Evolutionary conservation across 1,284 basidiomycete species (phyloP), one percentile per base, ranked within the genome.

Genomic region (Boletus holoroseus): DNA sequence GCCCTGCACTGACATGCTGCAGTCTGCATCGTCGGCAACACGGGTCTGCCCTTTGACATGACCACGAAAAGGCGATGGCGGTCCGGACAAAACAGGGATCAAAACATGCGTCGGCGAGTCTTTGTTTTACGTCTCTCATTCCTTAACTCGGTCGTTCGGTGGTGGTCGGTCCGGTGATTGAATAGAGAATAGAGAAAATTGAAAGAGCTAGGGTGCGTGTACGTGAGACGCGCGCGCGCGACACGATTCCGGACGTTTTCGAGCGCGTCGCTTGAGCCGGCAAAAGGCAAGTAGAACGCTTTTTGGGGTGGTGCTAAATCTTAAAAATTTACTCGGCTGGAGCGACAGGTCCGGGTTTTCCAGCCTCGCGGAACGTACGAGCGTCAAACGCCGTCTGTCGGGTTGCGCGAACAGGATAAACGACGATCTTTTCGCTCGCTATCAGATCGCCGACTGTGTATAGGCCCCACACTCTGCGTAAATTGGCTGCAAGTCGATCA

Each of bases 171-270:
- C 46, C 46, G 56, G 49, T 38, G 36, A 34, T 53, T 34, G 20
- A 64, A 61, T 62, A 31, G 18, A 58, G 20, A 64, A 61, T 62
- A 31, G 18, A 58, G 58, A 30, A 62, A 37, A 32, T 32, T 53
- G 37, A 64, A 61, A 46, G 54, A 36, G n/a, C n/a, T n/a, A 22
- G 40, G 30, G 30, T 27, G 32, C 36, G 38, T 35, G 39, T 20
- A 16, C 7, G 27, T 27, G 30, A 24, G 30, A 3, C 22, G 55
- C 41, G 40, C 36, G 27, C 47, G 20, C 20, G 20, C 20, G 20
- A 47, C 53, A 20, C 38, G 58, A 26, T 26, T 3, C 22, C 22
- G 22, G 3, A 22, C 3, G 22, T 3, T 22, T 22, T 22, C 4
- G 22, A 22, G 22, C 22, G 22, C 22, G 22, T 22, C 22, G 22